phyloP scores from a whole-genome alignment of 1,139 yeast genomes.

The Magnusiomyces sp. region DNA sequence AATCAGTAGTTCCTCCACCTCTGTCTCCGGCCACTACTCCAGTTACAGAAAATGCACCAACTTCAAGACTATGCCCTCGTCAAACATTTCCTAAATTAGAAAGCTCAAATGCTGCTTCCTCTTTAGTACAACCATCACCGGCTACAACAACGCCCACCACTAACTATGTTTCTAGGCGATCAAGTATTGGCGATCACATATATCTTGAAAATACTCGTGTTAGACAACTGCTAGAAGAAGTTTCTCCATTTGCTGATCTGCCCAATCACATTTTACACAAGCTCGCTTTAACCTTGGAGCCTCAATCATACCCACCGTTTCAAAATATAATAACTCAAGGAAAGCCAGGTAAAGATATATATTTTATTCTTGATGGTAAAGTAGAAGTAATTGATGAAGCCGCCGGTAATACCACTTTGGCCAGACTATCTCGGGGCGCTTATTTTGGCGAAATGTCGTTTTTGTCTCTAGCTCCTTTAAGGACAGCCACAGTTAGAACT shows the following conservation, averaged over 20 bases:
- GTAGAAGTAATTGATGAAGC: slow-evolving; percentile 54
- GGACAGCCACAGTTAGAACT: slow-evolving; percentile 59
- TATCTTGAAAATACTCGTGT: slow-evolving; percentile 23
- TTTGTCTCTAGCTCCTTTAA: slow-evolving; percentile 40
- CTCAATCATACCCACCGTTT: slow-evolving; percentile 44
- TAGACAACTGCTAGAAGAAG: slow-evolving; percentile 47
- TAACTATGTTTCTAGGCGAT: background rate
- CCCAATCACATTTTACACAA: slow-evolving; percentile 54
- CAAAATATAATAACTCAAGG: slow-evolving; percentile 54
- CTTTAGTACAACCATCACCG: background rate
- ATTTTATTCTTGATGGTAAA: slow-evolving; percentile 57
- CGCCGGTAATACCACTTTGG: slow-evolving; percentile 35
- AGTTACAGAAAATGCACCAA: background rate
- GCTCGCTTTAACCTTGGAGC: slow-evolving; percentile 55
- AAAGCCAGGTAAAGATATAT: slow-evolving; percentile 53
- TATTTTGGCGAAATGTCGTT: slow-evolving; percentile 76
- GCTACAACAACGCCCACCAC: background rate
- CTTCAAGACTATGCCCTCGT: background rate
- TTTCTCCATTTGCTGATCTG: slow-evolving; percentile 50
- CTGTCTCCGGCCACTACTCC: background rate
- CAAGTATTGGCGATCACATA: slow-evolving; percentile 8
- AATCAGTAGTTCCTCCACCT: background rate
- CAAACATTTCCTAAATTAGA: too few relatives aligned
- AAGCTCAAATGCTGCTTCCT: background rate
- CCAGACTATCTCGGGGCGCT: slow-evolving; percentile 52